Percentiles rank a stretch among this genome's conserved stretches.
phyloP scores from a whole-genome alignment of 31 red algal genomes.

The Endocladia muricata region DNA sequence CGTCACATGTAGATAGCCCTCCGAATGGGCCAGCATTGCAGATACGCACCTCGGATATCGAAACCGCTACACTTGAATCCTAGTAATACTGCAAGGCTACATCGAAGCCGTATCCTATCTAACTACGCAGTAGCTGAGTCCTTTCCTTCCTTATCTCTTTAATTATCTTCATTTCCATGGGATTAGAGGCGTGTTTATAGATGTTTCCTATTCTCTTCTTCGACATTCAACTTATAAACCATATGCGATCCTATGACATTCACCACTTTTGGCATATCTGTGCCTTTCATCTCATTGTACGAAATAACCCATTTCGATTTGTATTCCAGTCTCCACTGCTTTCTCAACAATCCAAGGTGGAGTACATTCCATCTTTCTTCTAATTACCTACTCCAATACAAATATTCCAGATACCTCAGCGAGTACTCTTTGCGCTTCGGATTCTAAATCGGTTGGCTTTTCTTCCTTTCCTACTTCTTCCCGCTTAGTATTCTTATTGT shows the following conservation, averaged over 20 bases:
- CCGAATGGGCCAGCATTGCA: background rate
- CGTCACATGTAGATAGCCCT: conserved; percentile 8
- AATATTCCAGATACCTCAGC: background rate
- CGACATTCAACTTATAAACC: background rate
- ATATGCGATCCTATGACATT: background rate
- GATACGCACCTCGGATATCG: background rate
- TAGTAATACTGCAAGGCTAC: background rate
- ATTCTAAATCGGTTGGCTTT: background rate
- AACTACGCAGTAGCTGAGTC: conserved; percentile 8
- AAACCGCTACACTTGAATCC: background rate
- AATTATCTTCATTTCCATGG: background rate
- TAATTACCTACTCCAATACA: background rate
- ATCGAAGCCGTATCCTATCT: background rate
- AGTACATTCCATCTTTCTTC: conserved; percentile 21
- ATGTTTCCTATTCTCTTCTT: background rate
- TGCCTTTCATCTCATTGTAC: background rate
- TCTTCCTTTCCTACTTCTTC: background rate
- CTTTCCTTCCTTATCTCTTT: conserved; percentile 6
- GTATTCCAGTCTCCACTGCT: conserved; percentile 9
- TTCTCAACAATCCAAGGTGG: conserved; percentile 27
- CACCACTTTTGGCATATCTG: background rate
- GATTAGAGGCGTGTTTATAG: background rate
- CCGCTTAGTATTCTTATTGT: background rate
- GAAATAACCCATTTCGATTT: background rate
- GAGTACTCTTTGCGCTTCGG: conserved; percentile 9